Evolutionary conservation across 1,284 basidiomycete genomes (phyloP).

Genomic region (Somion occarium): DNA sequence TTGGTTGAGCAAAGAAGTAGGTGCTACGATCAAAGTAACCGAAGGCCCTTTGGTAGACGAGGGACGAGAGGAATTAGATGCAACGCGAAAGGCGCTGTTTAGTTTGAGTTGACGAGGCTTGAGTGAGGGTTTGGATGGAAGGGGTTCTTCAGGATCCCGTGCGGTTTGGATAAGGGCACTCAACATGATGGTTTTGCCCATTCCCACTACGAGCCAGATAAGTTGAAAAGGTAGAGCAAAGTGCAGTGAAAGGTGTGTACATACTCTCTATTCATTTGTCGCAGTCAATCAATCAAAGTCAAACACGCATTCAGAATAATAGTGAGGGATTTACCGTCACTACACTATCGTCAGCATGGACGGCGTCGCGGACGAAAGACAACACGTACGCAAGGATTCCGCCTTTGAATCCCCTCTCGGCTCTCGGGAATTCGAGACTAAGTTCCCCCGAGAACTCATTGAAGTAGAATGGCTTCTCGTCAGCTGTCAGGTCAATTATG

Average conservation of each 20-base stretch:
- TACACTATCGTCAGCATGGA: constrained; percentile 18
- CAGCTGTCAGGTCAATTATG: constrained; percentile 65
- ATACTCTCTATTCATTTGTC: constrained; percentile 38
- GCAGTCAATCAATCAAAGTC: not conserved
- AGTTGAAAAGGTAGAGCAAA: too few relatives aligned
- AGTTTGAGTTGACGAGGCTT: constrained; percentile 54
- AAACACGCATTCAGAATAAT: not conserved
- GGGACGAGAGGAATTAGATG: constrained; percentile 11
- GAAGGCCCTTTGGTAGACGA: constrained; percentile 25
- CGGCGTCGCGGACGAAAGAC: not conserved
- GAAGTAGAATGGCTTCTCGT: constrained; percentile 77
- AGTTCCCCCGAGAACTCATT: constrained; percentile 96
- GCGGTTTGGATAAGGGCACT: constrained; percentile 88
- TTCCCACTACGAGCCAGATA: constrained; percentile 81
- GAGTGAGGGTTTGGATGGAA: constrained; percentile 23
- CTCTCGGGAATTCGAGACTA: constrained; percentile 81
- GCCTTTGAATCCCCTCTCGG: constrained; percentile 76
- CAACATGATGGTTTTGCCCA: constrained; percentile 98
- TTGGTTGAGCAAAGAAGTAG: constrained; percentile 86
- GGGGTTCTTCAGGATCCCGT: constrained; percentile 37
- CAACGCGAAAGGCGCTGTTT: constrained; percentile 53
- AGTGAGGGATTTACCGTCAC: constrained; percentile 45
- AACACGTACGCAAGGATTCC: constrained; percentile 81
- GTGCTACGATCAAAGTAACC: constrained; percentile 90
- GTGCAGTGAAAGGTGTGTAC: constrained; percentile 16